These are phyloP conservation scores for Detonula confervacea DNA, from an alignment of 352 stramenopile genomes.

Conservation along the genomic window DNA sequence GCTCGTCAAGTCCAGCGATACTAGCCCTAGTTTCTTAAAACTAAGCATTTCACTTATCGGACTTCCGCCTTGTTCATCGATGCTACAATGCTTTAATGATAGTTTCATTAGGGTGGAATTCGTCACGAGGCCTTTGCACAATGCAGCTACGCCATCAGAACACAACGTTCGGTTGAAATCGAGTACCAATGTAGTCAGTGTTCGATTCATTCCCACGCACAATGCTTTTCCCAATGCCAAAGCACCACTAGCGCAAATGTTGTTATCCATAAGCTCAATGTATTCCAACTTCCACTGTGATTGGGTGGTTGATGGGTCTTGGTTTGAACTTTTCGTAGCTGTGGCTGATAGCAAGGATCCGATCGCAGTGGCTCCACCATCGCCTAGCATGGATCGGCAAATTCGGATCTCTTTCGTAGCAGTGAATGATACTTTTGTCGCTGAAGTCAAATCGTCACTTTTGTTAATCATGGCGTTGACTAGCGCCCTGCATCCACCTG, in stretches of 20 bases:
- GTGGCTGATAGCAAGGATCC: conserved; percentile 43
- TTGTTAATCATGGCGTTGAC: conserved; percentile 53
- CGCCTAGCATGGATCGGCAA: conserved; percentile 33
- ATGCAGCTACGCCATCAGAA: conserved; percentile 38
- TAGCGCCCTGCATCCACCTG: conserved; percentile 49
- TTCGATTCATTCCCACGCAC: conserved; percentile 54
- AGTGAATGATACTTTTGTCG: conserved; percentile 26
- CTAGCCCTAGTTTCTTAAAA: conserved; percentile 49
- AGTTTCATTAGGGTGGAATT: conserved; percentile 62
- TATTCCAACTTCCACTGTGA: conserved; percentile 54
- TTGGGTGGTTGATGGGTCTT: conserved; percentile 10
- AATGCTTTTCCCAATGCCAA: conserved; percentile 45
- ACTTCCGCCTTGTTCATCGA: conserved; percentile 44
- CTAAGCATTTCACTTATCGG: conserved; percentile 49
- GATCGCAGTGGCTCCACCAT: conserved; percentile 49
- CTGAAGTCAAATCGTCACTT: too few species aligned
- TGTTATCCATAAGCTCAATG: conserved; percentile 54
- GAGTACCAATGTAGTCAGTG: conserved; percentile 43
- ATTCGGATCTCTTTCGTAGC: conserved; percentile 56
- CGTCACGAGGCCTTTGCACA: conserved; percentile 62
- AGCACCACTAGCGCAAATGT: conserved; percentile 49
- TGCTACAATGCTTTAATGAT: conserved; percentile 54
- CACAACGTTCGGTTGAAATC: conserved; percentile 57
- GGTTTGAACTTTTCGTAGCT: conserved; percentile 19
- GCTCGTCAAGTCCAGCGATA: conserved; percentile 48